Evolutionary conservation across 805 yeast genomes (phyloP).

Genomic region (Wickerhamia fluorescens): DNA sequence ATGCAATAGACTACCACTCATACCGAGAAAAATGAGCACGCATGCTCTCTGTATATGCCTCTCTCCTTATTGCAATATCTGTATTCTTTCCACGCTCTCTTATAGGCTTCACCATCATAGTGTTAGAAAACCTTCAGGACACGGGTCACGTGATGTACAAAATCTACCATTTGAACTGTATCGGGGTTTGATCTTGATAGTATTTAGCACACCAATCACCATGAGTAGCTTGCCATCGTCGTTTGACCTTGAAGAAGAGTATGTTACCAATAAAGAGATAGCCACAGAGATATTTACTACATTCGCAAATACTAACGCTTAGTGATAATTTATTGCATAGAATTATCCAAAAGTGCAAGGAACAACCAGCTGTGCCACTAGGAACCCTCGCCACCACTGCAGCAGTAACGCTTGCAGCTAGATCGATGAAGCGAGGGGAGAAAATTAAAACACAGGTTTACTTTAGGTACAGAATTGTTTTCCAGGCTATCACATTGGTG

Average conservation of each 20-base stretch:
- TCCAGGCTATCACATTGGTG: conserved; percentile 76
- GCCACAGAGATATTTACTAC: not conserved
- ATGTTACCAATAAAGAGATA: conserved; percentile 30
- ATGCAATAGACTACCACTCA: not conserved
- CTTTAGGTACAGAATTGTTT: conserved; percentile 84
- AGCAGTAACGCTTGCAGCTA: conserved; percentile 75
- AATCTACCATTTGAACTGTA: no score
- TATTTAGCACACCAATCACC: no score
- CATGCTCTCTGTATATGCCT: no score
- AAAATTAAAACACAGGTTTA: conserved; percentile 71
- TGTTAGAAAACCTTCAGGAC: no score
- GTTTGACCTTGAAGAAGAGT: conserved; percentile 43
- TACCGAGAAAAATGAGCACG: no score
- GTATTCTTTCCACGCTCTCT: no score
- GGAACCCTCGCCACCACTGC: conserved; percentile 75
- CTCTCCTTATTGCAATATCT: no score
- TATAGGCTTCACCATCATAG: no score
- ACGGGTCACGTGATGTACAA: no score
- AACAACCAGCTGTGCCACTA: conserved; percentile 85
- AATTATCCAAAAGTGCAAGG: conserved; percentile 56
- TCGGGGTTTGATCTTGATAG: no score
- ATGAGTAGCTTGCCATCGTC: conserved; percentile 37
- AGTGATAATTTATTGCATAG: conserved; percentile 41
- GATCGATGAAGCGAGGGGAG: conserved; percentile 67
- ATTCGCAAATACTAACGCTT: not conserved